Base-by-base conservation (phyloP, 1,139 yeast genomes). In the Nakaseomyces uthaithaninus region DNA sequence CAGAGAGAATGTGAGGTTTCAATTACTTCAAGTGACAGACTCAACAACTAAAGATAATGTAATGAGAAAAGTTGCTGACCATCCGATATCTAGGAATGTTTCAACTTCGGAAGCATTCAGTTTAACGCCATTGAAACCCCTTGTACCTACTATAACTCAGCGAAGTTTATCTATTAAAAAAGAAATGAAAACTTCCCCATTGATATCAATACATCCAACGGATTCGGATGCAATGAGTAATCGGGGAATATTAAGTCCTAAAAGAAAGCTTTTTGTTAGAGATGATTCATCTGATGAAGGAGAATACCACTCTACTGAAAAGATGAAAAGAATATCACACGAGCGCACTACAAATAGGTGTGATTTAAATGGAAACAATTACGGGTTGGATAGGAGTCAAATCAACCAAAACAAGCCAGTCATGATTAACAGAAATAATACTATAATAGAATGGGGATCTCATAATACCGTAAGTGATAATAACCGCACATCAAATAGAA, bases 21-120 rank as follows among this genome's bases (percentile, higher is more conserved):
- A 69, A 45, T 67, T 67, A 46, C 65, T 71, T 14, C 76, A 72
- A 50, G 67, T 75, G 3, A 74, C 80, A 1, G 68, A 63, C 36
- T 11, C 35, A 7, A 19, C 24, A n/a, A 19, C 35, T n/a, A 19
- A 19, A 11, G 5, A 11, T 31, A 20, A 9, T 19, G 16, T 14
- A 4, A 3, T 28, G 22, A 7, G 18, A 8, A 16, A 28, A 3
- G 22, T 11, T 17, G 14, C n/a, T 7, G 23, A 16, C 2, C 5
- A 12, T 4, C 2, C 33, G 7, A 9, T 16, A n/a, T 16, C 33
- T 17, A 28, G 33, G 7, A 28, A 28, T 11, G 18, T 17, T 12
- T 11, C 33, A 17, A 11, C 33, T 12, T 17, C 33, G 6, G 22
- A 17, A 16, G 9, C 7, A 7, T 28, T 22, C 22, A 28, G 14